A percentile compares a stretch with the other conserved stretches of the same genome.
phyloP scores from a whole-genome alignment of 768 basidiomycete species.

The Rhizopogon sp. region DNA sequence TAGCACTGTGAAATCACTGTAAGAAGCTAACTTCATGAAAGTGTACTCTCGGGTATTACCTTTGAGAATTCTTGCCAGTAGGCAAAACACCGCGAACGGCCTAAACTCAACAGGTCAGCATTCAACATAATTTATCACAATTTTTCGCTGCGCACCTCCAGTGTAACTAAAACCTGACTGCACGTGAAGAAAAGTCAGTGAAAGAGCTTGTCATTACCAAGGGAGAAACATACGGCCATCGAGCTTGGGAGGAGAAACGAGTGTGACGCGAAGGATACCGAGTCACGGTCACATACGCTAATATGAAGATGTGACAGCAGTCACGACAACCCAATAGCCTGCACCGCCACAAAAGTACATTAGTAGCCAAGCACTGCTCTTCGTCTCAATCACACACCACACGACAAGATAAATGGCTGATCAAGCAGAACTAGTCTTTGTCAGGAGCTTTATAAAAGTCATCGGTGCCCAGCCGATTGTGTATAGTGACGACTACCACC shows the following conservation, averaged over 20 bases:
- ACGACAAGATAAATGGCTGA: constrained; percentile 41
- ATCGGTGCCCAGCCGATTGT: constrained; percentile 62
- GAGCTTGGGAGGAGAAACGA: constrained; percentile 5
- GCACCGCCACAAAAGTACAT: neutral
- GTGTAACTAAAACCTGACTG: constrained; percentile 66
- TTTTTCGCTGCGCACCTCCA: constrained; percentile 40
- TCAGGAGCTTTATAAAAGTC: constrained; percentile 58
- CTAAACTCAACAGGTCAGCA: constrained; percentile 32
- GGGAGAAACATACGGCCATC: constrained; percentile 33
- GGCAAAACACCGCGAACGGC: constrained; percentile 80
- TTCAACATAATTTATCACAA: neutral
- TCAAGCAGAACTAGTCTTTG: constrained; percentile 54
- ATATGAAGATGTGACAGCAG: neutral
- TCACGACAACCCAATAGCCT: neutral
- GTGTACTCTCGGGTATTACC: constrained; percentile 27
- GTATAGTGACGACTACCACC: constrained; percentile 74
- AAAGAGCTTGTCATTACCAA: neutral
- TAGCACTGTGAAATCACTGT: constrained; percentile 60
- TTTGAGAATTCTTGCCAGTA: constrained; percentile 92
- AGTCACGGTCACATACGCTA: constrained; percentile 10
- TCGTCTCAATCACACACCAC: neutral
- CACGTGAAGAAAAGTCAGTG: constrained; percentile 8
- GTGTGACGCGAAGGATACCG: constrained; percentile 13
- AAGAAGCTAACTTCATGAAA: constrained; percentile 1
- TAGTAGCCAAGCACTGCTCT: neutral